Evolutionary conservation across 2,329 filamentous ascomycete genomes (phyloP), one percentile per base, ranked within the genome.

Genomic region (Chaetomium globosum): DNA sequence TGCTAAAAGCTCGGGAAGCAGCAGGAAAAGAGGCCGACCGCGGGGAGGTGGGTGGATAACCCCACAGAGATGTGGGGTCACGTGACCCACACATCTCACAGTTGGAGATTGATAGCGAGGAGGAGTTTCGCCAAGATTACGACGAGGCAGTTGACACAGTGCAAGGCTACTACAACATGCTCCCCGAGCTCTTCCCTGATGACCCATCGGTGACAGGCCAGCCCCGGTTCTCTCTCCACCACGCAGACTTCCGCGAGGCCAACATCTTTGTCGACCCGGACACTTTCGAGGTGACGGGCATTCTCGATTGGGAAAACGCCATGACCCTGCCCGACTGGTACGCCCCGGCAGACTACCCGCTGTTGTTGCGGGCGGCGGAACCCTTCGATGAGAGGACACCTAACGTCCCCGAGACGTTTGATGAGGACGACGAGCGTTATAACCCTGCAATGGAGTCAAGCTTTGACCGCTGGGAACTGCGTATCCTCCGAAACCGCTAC

Each of bases 271-370:
- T 48, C n/a, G n/a, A 48, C 9, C n/a, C 46, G 19, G n/a, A 48
- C 46, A 48, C 46, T 6, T 48, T 48, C 46, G 49, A 52, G 21
- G 13, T 52, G 1, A 52, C 49, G 1, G 49, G 49, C 12, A 52
- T 52, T 16, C 12, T 52, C 23, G 49, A 52, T 23, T 30, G 49
- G 49, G 49, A 52, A 23, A 30, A 23, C 23, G 49, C 49, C 26
- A 52, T 52, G 49, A 52, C 49, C 49, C 10, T 52, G 23, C 49
- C 49, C 26, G 49, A 52, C 49, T 52, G 49, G 49, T 16, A 52
- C 49, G 23, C 6, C 23, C 49, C n/a, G n/a, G 49, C 13, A n/a
- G 49, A 52, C 23, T 52, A 52, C 49, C 49, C 49, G 23, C 49
- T 52, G 9, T 23, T 52, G 12, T 52, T 52, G 23, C 49, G 30